Evolutionary conservation across 169 alveolate species (phyloP), one percentile per base, ranked within the genome.

Genomic region (Cryptosporidium sp.): DNA sequence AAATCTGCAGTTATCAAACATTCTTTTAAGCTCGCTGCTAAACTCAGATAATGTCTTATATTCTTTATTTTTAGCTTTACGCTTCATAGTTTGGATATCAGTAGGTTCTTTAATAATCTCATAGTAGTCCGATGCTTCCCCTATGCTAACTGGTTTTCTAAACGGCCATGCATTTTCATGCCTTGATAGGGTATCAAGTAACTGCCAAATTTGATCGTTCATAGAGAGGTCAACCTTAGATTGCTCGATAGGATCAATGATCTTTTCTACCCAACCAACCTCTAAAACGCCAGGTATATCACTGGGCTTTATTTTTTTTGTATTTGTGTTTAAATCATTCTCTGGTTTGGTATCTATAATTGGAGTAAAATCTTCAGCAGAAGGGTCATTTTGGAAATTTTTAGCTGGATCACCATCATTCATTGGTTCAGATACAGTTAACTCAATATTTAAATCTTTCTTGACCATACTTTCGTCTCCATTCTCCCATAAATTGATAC

Each of bases 121-220:
- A 92, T 97, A 97, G 93, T 98, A 98, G 92, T 98, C 99, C 0
- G 99, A 98, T 1, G 99, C 99, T 75, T 97, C 98, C 7, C 97
- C 95, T 39, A 92, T 94, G 51, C 97, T 95, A 10, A 98, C 99
- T 2, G 99, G 99, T 75, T 97, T 96, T 69, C 96, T 86, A 92
- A 98, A 98, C 3, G 98, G 98, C 98, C 98, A 96, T 2, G 98
- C 94, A 21, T 95, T 93, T 56, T 93, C 96, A 39, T 96, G 98
- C 39, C 95, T 93, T 65, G 94, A 94, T 31, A 96, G 92, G 44
- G 91, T 73, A 45, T 93, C 93, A 16, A 96, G 85, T 37, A 96
- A 91, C 37, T 91, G 94, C 85, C 94, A 75, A 33, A 95, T 96
- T 92, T 92, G 96, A 92, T 89, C 97, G 94, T 93, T 95, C 86